phyloP scores from a whole-genome alignment of 805 yeast species.

The Hanseniaspora singularis region DNA sequence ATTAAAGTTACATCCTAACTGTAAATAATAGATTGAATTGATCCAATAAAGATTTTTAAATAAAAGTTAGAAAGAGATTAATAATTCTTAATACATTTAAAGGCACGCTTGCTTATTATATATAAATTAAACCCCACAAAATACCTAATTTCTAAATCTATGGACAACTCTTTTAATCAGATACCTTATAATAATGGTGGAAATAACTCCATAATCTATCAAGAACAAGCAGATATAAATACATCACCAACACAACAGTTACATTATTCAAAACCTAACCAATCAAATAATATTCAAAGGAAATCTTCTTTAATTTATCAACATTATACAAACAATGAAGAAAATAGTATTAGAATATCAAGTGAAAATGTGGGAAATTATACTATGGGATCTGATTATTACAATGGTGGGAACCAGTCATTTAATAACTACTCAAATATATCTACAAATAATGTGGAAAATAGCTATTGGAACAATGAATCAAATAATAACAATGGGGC shows the following conservation, averaged over 20 bases:
- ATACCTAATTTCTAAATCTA: background rate
- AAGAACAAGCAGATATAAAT: slow-evolving; percentile 8
- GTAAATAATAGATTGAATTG: no score
- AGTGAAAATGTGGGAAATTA: slow-evolving; percentile 6
- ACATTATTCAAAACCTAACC: slow-evolving; percentile 5
- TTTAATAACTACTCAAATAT: background rate
- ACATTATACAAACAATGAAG: slow-evolving; percentile 3
- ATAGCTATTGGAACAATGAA: slow-evolving; percentile 4
- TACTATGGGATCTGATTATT: background rate
- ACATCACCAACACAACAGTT: slow-evolving; percentile 8
- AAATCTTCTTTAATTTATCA: slow-evolving; percentile 13
- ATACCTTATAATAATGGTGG: slow-evolving; percentile 6
- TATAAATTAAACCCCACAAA: background rate
- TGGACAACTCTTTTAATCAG: slow-evolving; percentile 11
- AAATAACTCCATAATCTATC: slow-evolving; percentile 7
- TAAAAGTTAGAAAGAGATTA: no score
- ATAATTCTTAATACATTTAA: no score
- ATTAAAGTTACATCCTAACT: no score
- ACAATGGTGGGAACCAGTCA: slow-evolving; percentile 6
- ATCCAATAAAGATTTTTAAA: no score
- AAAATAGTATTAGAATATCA: background rate
- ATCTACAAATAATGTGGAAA: background rate
- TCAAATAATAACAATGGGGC: no score
- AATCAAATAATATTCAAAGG: background rate
- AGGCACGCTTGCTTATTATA: no score